Evolutionary conservation across 2,329 filamentous ascomycete genomes (phyloP), one percentile per base, ranked within the genome.

Genomic region (Talaromyces marneffei): DNA sequence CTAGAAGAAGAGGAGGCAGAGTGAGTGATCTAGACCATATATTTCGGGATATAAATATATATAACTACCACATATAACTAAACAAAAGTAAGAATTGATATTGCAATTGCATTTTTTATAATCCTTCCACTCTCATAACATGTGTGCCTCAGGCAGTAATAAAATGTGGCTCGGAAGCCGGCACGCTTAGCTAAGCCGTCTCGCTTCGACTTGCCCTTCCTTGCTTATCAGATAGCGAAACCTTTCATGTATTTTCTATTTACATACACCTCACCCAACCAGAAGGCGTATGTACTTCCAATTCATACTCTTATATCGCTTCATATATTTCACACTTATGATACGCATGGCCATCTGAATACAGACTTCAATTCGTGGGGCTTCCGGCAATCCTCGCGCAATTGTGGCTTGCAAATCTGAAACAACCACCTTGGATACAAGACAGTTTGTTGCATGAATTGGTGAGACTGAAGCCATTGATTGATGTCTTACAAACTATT

Each of bases 171-270:
- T 48, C 44, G 25, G 25, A n/a, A 29, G 40, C 35, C 14, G 14
- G 35, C 7, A 50, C 14, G 33, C 35, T 40, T 27, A 55, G 23
- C 27, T 55, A 55, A 55, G 52, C 31, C 12, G 25, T 29, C 46
- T 59, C 57, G 57, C 57, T 40, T 59, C 44, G 44, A 59, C 44
- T 52, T 59, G 37, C 57, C 57, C 25, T 53, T 35, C n/a, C 10
- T 44, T 31, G 35, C 44, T 52, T 59, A 59, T 59, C 57, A 52
- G 46, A 53, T 59, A 50, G 46, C 23, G 57, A 52, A 31, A 31
- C 4, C 52, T 40, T 40, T 23, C 31, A 29, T 55, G 27, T 29
- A 27, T 29, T 55, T 29, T 29, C 20, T 40, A 35, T 27, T 37
- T 35, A 14, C 35, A n/a, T n/a, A n/a, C n/a, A n/a, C n/a, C n/a